A percentile compares a stretch with the other conserved stretches of the same genome.
phyloP scores from a whole-genome alignment of 768 basidiomycete genomes.

The Mycena leptocephala region DNA sequence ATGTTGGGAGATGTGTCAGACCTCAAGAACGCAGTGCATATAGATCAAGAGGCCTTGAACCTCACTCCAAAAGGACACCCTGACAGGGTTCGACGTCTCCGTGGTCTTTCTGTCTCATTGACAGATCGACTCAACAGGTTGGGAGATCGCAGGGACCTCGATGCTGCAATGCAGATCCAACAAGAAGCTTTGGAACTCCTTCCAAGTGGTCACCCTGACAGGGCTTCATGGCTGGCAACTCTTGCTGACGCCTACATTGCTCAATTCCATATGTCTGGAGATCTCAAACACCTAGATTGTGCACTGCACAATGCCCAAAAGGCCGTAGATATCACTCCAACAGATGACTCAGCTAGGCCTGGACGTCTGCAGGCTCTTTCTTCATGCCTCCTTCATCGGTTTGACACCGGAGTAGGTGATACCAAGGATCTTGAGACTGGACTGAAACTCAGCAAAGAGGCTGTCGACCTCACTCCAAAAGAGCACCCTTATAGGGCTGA shows the following conservation, averaged over 20 bases:
- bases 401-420: neutral
- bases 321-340: neutral
- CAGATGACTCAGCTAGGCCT: neutral
- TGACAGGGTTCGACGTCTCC: too few relatives aligned
- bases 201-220: neutral
- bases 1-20: too few relatives aligned
- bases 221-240: neutral
- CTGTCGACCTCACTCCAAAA: neutral
- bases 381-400: neutral
- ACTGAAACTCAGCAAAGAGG: neutral
- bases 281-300: neutral
- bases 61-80: neutral
- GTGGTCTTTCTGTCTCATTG: too few relatives aligned
- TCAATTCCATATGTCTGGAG: neutral
- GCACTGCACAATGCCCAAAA: neutral
- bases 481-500: neutral
- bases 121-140: too few relatives aligned
- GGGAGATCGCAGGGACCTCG: too few relatives aligned
- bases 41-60: neutral
- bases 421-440: neutral
- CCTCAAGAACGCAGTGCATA: too few relatives aligned
- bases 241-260: neutral
- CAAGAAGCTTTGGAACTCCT: too few relatives aligned
- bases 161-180: too few relatives aligned
- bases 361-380: neutral